A percentile compares a stretch with the other conserved stretches of the same genome.
Evolutionary conservation across 495 filamentous ascomycete genomes (phyloP).

Genomic region (Annulohypoxylon moriforme): DNA sequence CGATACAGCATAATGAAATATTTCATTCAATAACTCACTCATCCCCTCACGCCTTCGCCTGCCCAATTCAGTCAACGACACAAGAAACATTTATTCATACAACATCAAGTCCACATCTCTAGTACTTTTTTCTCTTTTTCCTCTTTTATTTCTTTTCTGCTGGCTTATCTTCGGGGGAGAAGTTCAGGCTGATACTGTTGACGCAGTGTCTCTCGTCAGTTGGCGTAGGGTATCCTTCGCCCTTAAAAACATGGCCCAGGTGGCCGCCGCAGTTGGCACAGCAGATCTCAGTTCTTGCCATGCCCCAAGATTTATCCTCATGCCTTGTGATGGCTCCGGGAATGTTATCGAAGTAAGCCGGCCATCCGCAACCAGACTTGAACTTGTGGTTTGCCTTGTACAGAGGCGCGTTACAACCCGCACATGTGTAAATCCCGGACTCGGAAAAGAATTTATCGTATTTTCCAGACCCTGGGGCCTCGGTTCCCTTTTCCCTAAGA

Average conservation of each 20-base stretch:
- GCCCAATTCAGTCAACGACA: not conserved
- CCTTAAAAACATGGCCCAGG: slow-evolving; percentile 97
- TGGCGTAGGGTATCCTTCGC: slow-evolving; percentile 88
- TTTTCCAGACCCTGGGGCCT: slow-evolving; percentile 78
- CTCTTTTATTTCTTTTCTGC: slow-evolving; percentile 40
- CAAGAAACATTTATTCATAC: not conserved
- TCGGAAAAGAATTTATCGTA: slow-evolving; percentile 87
- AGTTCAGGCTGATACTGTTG: slow-evolving; percentile 91
- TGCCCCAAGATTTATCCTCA: slow-evolving; percentile 80
- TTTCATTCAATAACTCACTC: not conserved
- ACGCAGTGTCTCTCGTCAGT: slow-evolving; percentile 98
- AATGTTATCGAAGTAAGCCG: slow-evolving; percentile 93
- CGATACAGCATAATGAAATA: not conserved
- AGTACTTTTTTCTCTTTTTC: slow-evolving; percentile 35
- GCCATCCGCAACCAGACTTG: slow-evolving; percentile 96
- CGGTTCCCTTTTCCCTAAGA: slow-evolving; percentile 90
- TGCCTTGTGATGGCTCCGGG: slow-evolving; percentile 88
- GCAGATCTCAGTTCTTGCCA: slow-evolving; percentile 90
- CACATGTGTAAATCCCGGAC: slow-evolving; percentile 83
- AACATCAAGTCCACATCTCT: not conserved
- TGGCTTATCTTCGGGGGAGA: slow-evolving; percentile 69
- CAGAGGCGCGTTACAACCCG: slow-evolving; percentile 85
- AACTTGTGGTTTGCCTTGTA: slow-evolving; percentile 95
- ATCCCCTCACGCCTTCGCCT: not conserved
- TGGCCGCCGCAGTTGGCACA: slow-evolving; percentile 95